A percentile compares a stretch with the other conserved stretches of the same genome.
Conservation (phyloP, 768 basidiomycete species). For the Leccinum olivaceopallidum region DNA sequence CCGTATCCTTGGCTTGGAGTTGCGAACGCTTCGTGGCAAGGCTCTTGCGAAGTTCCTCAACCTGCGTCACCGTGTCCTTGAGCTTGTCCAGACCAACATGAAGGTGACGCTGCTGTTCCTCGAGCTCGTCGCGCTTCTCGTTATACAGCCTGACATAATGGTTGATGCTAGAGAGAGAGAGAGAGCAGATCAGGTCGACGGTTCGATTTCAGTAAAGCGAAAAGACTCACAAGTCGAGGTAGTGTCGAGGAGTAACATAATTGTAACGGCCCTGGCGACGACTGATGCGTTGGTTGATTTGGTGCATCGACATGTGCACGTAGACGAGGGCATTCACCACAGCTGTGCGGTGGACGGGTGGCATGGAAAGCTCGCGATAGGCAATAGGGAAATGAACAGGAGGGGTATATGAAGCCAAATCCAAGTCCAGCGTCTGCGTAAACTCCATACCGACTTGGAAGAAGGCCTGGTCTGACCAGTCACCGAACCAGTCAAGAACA, state of each 20-base stretch:
- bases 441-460: constrained; percentile 99
- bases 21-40: constrained; percentile 92
- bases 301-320: constrained; percentile 87
- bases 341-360: constrained; percentile 88
- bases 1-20: constrained; percentile 88
- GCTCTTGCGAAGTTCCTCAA: constrained; percentile 94
- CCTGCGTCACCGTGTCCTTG: constrained; percentile 92
- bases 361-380: constrained; percentile 79
- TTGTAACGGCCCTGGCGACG: constrained; percentile 95
- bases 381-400: constrained; percentile 86
- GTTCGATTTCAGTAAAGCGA: background rate
- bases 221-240: constrained; percentile 90
- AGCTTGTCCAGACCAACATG: constrained; percentile 98
- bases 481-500: constrained; percentile 99
- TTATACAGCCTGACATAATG: constrained; percentile 95
- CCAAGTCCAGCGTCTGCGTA: constrained; percentile 91
- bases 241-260: constrained; percentile 96
- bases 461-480: constrained; percentile 98
- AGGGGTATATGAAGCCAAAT: constrained; percentile 76
- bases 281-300: constrained; percentile 85
- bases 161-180: constrained; percentile 67
- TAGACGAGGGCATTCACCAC: constrained; percentile 92
- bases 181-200: constrained; percentile 5
- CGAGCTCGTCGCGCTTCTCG: constrained; percentile 96
- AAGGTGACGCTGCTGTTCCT: constrained; percentile 97